Base-by-base conservation (phyloP, 2,329 filamentous ascomycete species). In the Clonostachys sp. region DNA sequence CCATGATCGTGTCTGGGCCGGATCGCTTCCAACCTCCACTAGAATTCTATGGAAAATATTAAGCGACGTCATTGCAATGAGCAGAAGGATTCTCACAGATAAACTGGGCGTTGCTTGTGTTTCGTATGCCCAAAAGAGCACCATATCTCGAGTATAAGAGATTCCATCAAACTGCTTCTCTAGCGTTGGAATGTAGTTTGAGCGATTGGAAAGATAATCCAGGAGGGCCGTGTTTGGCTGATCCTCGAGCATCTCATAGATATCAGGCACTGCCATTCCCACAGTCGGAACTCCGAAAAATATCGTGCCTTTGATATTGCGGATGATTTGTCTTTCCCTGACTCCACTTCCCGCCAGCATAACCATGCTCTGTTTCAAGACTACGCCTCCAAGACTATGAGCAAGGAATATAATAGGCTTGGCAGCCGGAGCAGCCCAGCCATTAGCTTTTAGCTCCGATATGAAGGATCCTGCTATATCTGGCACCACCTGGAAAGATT, bases 321-420 rank as follows among this genome's bases (percentile, higher is more conserved):
- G 20, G 20, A 24, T 24, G 6, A 24, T 24, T 24, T 24, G 20
- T 7, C 20, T 24, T 24, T 24, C 20, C 20, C 20, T 5, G 5
- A 24, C 20, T 5, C 20, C 20, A 24, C 20, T 24, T 6, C 20
- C 20, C 36, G 36, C 36, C 13, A 39, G 13, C 16, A 39, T 39
- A 6, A 16, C 36, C 13, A 39, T 14, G 13, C 20, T 24, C 38
- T 41, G 35, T 18, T 46, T 46, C n/a, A 41, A 14, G 35, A 46
- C 38, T 8, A 46, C 12, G 3, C 44, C 44, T 30, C 44, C 44
- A 9, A 46, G 38, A 17, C 44, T 46, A 30, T 46, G 44, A 17
- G 24, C 34, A 24, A 46, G 7, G 44, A 46, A 41, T 12, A 41
- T 24, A 4, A 46, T 20, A 14, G 34, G 36, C 7, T 39, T 39